Conservation (phyloP, 176 grass and related monocot species). For the Carex myosuroides region DNA sequence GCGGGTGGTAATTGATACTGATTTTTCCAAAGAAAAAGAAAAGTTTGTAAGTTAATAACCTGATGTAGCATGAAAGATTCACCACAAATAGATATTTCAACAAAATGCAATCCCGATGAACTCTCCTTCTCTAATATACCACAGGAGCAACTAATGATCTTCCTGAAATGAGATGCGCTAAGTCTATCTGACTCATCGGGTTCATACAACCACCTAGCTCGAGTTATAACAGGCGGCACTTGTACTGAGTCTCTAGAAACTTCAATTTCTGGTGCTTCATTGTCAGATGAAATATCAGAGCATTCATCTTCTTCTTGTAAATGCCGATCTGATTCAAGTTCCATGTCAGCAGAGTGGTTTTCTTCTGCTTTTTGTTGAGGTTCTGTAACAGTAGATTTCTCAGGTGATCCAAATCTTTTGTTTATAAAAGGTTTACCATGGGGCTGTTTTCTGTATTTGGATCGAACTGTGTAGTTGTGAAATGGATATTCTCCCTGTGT, state of each 20-base stretch:
- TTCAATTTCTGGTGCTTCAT: slow-evolving; percentile 17
- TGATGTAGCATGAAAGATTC: slow-evolving; percentile 98
- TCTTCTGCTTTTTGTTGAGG: slow-evolving; percentile 13
- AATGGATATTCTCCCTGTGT: slow-evolving; percentile 86
- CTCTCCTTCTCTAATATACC: slow-evolving; percentile 48
- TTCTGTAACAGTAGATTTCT: slow-evolving; percentile 31
- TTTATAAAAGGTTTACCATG: slow-evolving; percentile 28
- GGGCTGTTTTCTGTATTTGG: slow-evolving; percentile 64
- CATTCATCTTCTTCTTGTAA: slow-evolving; percentile 29
- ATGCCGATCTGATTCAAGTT: slow-evolving; percentile 14
- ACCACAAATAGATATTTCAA: slow-evolving; percentile 76
- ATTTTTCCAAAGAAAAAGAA: background rate
- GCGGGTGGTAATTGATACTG: background rate
- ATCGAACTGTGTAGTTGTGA: slow-evolving; percentile 91
- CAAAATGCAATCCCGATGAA: slow-evolving; percentile 56
- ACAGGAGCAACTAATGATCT: slow-evolving; percentile 65
- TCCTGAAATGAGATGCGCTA: slow-evolving; percentile 80
- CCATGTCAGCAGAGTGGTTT: slow-evolving; percentile 24
- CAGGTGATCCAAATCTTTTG: slow-evolving; percentile 22
- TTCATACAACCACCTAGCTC: slow-evolving; percentile 80
- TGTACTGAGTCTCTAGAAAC: slow-evolving; percentile 20
- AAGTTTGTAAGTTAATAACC: slow-evolving; percentile 25
- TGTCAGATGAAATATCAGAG: slow-evolving; percentile 23
- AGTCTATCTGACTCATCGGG: slow-evolving; percentile 81
- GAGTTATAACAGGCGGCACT: slow-evolving; percentile 20